Evolutionary conservation across 2,329 filamentous ascomycete genomes (phyloP), one percentile per base, ranked within the genome.

Genomic region (Chrysoporthe deuterocubensis): DNA sequence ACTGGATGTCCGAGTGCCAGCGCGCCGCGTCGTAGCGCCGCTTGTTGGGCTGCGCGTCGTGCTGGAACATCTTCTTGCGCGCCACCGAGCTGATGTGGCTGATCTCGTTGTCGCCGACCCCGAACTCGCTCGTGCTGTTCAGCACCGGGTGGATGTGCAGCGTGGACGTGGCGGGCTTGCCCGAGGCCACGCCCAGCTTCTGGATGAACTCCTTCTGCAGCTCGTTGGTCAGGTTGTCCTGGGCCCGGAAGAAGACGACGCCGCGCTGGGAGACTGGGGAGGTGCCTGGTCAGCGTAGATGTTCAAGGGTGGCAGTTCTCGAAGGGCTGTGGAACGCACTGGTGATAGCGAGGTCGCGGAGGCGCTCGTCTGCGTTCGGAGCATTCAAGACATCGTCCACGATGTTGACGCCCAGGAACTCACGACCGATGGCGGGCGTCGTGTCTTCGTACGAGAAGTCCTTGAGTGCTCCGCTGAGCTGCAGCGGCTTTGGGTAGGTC

Each of bases 1-100:
- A 90, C 32, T 83, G 82, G 70, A 90, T 89, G 66, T 90, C 87
- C 82, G 72, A 83, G 73, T 71, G 83, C 83, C 71, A 84, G 71
- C 73, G 81, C 72, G 71, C 79, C 72, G 75, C 75, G 72, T 68
- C 78, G 65, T 68, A 75, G 77, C 68, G 74, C 43, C 74, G 62
- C 64, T 71, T 72, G 63, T 73, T 71, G 44, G 65, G 71, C 52
- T 75, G 76, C 7, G 67, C 44, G 34, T 73, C n/a, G 72, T 71
- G 57, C 6, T 21, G 21, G 57, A 65, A 69, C 26, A 69, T 72
- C 67, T 76, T 77, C 71, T 79, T 80, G 34, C 72, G 73, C 37
- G 79, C 76, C n/a, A 79, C 73, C 0, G 80, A 81, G 62, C 78
- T 80, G 70, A 85, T 85, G 13, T 79, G 79, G 71, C 79, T 82